Evolutionary conservation across 108 stramenopile species (phyloP), one percentile per base, ranked within the genome.

Genomic region (Pseudonitzschia multiseries): DNA sequence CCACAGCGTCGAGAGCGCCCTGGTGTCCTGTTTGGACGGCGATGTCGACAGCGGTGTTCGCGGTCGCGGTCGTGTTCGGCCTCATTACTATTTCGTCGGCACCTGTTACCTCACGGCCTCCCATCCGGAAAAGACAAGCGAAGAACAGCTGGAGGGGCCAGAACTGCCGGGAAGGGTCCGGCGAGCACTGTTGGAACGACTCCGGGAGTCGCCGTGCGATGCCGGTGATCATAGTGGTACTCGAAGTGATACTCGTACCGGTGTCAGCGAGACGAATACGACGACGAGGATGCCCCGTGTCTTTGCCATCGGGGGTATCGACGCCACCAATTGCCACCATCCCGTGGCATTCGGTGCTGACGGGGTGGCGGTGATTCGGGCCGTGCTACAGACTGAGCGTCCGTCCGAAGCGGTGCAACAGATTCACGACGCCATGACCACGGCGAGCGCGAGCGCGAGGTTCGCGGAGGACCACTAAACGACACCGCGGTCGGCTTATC

Each of bases 221-320:
- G 42, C 42, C n/a, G n/a, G n/a, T n/a, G n/a, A n/a, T n/a, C n/a
- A n/a, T n/a, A n/a, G n/a, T n/a, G n/a, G n/a, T n/a, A n/a, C n/a
- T n/a, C n/a, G n/a, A n/a, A n/a, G n/a, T 6, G 36, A 36, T 2
- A 36, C 36, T 36, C 36, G 4, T 6, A 6, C 2, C 2, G 6
- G 4, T 36, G 4, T 2, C 36, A 6, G 36, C 36, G 36, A 36
- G 36, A 36, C 36, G 6, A 36, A 5, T 2, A 36, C 36, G 36
- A 6, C 36, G 61, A 57, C n/a, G 20, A 70, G 63, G 64, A 68
- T 9, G 85, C 89, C 14, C 60, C 69, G 61, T 15, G 70, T 93
- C 62, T 79, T 93, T 53, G 92, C 87, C 17, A 89, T 93, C 73
- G 92, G 92, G 26, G 92, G 92, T 8, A 89, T 93, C 68, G 82